These are phyloP conservation scores for Camellia lanceoleosa DNA, from an alignment of 148 eudicot genomes.

Conservation along the genomic window DNA sequence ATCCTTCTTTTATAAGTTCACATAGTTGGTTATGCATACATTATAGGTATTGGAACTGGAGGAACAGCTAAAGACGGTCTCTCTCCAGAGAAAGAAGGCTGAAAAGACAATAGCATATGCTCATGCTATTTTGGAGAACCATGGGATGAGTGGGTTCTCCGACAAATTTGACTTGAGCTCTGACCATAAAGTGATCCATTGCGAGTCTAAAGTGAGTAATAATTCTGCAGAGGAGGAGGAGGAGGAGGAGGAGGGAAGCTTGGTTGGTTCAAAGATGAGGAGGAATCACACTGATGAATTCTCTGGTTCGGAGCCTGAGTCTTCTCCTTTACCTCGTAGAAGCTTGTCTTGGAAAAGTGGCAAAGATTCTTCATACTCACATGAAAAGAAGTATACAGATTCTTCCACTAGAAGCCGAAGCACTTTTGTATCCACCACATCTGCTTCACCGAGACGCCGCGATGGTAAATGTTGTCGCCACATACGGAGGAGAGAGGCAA, in stretches of 20 bases:
- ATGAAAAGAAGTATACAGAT: conserved; percentile 45
- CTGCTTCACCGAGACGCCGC: conserved; percentile 50
- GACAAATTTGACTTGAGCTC: conserved; percentile 60
- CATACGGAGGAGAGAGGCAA: conserved; percentile 46
- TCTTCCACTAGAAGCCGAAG: conserved; percentile 44
- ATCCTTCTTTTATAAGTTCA: conserved; percentile 1
- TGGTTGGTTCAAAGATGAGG: conserved; percentile 23
- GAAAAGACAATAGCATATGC: conserved; percentile 79
- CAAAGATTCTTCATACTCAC: conserved; percentile 36
- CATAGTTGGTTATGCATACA: conserved; percentile 6
- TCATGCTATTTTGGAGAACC: conserved; percentile 61
- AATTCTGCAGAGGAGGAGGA: conserved; percentile 25
- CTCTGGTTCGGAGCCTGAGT: conserved; percentile 63
- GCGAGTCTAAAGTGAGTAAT: conserved; percentile 36
- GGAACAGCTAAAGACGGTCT: conserved; percentile 63
- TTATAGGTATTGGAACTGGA: conserved; percentile 73
- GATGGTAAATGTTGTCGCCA: conserved; percentile 83
- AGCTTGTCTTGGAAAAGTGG: conserved; percentile 84
- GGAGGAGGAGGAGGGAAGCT: conserved; percentile 30
- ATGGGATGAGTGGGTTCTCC: conserved; percentile 57
- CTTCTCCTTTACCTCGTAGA: conserved; percentile 53
- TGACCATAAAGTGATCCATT: conserved; percentile 48
- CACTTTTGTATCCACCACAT: conserved; percentile 33
- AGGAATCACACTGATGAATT: conserved; percentile 37
- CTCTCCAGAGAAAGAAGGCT: conserved; percentile 77